Base-by-base conservation (phyloP, 1,284 basidiomycete species). In the Fomitopsis palustris region DNA sequence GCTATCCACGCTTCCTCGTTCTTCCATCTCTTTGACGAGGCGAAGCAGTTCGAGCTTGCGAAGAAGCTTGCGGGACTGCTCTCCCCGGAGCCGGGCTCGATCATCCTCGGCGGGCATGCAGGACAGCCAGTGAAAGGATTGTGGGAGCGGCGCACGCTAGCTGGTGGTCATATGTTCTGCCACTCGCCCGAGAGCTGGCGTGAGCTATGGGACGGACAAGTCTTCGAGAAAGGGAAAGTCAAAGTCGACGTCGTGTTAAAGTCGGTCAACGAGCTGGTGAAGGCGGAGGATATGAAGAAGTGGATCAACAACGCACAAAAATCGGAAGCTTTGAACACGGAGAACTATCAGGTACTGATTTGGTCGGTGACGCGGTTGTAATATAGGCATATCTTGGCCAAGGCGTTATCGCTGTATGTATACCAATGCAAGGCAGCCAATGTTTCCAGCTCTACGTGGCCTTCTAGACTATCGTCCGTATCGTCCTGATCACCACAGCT, bases 1-100 rank as follows among this genome's bases (percentile, higher is more conserved):
- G 77, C 72, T 9, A 77, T 83, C 31, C 75, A 78, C 62, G 71
- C 75, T 6, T 76, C 76, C 10, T 67, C 74, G 2, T 74, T 82
- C 63, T 83, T 82, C 67, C 80, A 82, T 61, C 71, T 82, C 17
- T 82, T 82, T 67, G 60, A 70, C 25, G 72, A 78, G 61, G 74
- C 72, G 17, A 52, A 69, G 23, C 80, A 82, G 64, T 55, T 67
- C 14, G 56, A 72, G 27, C 68, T 80, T 14, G 80, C 77, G 5
- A 65, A 65, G 23, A 69, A 64, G 14, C 62, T 81, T 27, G 75
- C 74, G 0, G 67, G 74, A 1, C 70, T 82, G 2, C 72, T 78
- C 41, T 69, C 70, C 23, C 65, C 72, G 0, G 59, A 66, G 38
- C 69, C 70, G 6, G 74, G 74, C 38, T 61, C 73, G 33, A 62